Evolutionary conservation across 2,329 filamentous ascomycete species (phyloP), one percentile per base, ranked within the genome.

Genomic region (Berkeleyomyces basicola): DNA sequence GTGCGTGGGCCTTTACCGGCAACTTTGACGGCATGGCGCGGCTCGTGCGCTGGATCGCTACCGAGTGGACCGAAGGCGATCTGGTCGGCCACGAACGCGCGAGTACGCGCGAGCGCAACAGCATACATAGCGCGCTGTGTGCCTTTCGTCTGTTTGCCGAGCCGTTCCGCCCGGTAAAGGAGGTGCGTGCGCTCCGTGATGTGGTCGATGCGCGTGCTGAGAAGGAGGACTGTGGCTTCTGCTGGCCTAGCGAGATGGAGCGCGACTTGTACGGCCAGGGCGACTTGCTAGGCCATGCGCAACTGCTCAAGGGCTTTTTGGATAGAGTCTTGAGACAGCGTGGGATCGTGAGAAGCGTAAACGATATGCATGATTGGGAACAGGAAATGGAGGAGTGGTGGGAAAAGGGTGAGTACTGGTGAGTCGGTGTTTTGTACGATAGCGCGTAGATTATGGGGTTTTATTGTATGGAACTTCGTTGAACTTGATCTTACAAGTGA

Each of bases 1-100:
- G 83, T 57, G 77, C 81, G 0, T 73, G 90, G 31, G 85, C 81
- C 0, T 77, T 79, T 61, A 71, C 83, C n/a, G 79, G 78, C 43
- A 82, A 88, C 66, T 75, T 76, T 58, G 72, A 78, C 1, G 82
- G 79, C 59, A 81, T 89, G 69, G 75, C 79, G 4, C 73, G 73
- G 3, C 71, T 85, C 4, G 71, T 85, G 11, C 70, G 73, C 39
- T 90, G 84, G 84, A 79, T 86, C 66, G 71, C 79, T 0, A 67
- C 71, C 33, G 72, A 82, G 66, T 78, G 78, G 72, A 69, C 70
- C 4, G 70, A 70, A 31, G 71, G 23, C 68, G 63, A 70, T n/a
- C 70, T 72, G 39, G 58, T 66, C 4, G 55, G 40, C 7, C 57
- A 59, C 23, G 42, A 58, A 23, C 16, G n/a, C 4, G 55, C 60